A percentile compares a stretch with the other conserved stretches of the same genome.
Conservation (phyloP, 179 eudicot species). For the Actinidia chinensis region DNA sequence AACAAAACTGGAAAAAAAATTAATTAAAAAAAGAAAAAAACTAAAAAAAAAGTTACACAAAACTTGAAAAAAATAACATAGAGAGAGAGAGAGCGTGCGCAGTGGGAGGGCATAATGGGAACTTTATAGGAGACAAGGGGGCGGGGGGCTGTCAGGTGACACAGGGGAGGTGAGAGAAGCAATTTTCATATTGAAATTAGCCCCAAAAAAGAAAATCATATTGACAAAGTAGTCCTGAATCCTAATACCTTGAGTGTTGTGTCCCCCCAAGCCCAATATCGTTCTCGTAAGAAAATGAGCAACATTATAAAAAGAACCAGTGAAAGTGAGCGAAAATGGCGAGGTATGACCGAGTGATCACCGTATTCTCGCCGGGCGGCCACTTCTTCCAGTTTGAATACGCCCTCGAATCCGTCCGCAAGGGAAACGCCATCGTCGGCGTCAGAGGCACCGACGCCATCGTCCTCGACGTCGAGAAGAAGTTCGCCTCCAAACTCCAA, state of each 20-base stretch:
- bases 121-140: too few species aligned
- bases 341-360: constrained; percentile 91
- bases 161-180: too few species aligned
- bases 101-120: too few species aligned
- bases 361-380: constrained; percentile 97
- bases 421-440: constrained; percentile 97
- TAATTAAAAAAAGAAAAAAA: too few species aligned
- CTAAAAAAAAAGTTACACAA: too few species aligned
- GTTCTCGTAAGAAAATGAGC: not conserved
- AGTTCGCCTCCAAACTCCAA: constrained; percentile 88
- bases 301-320: not conserved
- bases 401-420: constrained; percentile 99
- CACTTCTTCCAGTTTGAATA: constrained; percentile 94
- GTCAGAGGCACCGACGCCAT: constrained; percentile 86
- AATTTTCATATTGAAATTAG: too few species aligned
- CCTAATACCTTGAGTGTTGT: not conserved
- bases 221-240: not conserved
- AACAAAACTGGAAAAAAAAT: too few species aligned
- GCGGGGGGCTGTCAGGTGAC: too few species aligned
- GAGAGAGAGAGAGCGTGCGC: too few species aligned
- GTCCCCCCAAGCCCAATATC: constrained; percentile 13
- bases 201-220: not conserved
- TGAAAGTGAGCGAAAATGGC: constrained; percentile 46
- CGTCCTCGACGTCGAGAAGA: constrained; percentile 96
- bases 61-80: too few species aligned